Percentiles rank a stretch among this genome's conserved stretches.
These are phyloP conservation scores for Limonium bicolor DNA, from an alignment of 148 eudicot species.

Conservation along the genomic window DNA sequence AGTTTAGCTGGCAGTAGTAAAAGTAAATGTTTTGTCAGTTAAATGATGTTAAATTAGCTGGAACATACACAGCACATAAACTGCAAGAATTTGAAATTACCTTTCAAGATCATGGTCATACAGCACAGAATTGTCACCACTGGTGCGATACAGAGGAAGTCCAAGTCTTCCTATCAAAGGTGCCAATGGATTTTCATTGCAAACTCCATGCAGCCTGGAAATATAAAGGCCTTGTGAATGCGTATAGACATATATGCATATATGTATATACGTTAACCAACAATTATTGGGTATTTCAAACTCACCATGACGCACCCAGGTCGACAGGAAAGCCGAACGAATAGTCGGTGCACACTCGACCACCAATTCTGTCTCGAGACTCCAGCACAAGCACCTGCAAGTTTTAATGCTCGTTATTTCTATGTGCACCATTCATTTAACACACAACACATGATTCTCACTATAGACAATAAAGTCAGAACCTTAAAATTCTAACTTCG, in stretches of 20 bases:
- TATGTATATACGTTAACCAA: background rate
- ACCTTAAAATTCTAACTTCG: no score
- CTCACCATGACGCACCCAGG: slow-evolving; percentile 96
- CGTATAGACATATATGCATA: background rate
- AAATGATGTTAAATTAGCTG: no score
- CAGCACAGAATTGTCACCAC: slow-evolving; percentile 90
- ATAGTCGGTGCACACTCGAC: slow-evolving; percentile 89
- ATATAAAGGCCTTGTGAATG: no score
- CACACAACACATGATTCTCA: background rate
- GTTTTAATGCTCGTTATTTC: background rate
- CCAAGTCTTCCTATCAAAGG: slow-evolving; percentile 91
- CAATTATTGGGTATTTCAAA: background rate
- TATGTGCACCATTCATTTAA: no score
- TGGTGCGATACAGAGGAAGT: slow-evolving; percentile 89
- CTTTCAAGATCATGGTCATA: slow-evolving; percentile 99
- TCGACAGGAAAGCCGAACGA: slow-evolving; percentile 96
- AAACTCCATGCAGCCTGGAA: slow-evolving; percentile 98
- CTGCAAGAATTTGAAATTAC: slow-evolving; percentile 16
- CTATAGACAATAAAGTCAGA: no score
- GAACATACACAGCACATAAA: background rate
- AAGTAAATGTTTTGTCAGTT: no score
- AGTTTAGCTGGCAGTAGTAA: no score
- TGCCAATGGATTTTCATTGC: slow-evolving; percentile 93
- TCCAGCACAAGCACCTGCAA: slow-evolving; percentile 71
- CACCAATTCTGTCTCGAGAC: slow-evolving; percentile 93